Evolutionary conservation across 768 basidiomycete species (phyloP).

Genomic region (Polyporus arcularius): DNA sequence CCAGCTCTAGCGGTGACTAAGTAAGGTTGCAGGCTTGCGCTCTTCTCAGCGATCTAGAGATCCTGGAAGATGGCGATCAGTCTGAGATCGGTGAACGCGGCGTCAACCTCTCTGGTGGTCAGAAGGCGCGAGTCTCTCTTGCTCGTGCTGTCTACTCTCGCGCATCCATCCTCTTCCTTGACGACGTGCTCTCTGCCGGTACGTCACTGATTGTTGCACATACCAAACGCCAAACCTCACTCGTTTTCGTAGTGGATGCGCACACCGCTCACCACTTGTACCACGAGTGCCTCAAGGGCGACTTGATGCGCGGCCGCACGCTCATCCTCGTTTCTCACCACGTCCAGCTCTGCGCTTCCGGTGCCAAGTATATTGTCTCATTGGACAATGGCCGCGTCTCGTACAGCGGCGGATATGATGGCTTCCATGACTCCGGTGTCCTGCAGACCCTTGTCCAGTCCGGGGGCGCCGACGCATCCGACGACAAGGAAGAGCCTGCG

Average conservation of each 20-base stretch:
- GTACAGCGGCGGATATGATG: constrained; percentile 67
- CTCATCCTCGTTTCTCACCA: constrained; percentile 93
- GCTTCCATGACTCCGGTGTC: constrained; percentile 67
- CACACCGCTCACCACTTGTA: constrained; percentile 84
- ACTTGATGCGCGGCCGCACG: constrained; percentile 76
- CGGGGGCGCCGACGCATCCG: constrained; percentile 36
- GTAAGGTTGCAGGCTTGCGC: constrained; percentile 43
- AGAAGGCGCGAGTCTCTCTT: constrained; percentile 62
- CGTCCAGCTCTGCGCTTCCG: constrained; percentile 82
- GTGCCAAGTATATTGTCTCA: constrained; percentile 80
- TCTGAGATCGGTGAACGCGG: constrained; percentile 89
- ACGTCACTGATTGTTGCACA: constrained; percentile 5
- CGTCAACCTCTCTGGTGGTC: constrained; percentile 57
- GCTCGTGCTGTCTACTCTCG: constrained; percentile 91
- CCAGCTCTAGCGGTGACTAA: neutral
- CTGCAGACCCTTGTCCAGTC: constrained; percentile 70
- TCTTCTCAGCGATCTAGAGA: constrained; percentile 71
- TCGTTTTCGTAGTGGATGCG: constrained; percentile 63
- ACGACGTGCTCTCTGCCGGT: constrained; percentile 71
- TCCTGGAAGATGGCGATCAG: constrained; percentile 86
- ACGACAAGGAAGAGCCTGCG: constrained; percentile 47
- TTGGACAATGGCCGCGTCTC: constrained; percentile 80
- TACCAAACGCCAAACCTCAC: neutral
- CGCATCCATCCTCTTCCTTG: constrained; percentile 78
- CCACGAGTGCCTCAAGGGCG: constrained; percentile 76